A percentile compares a stretch with the other conserved stretches of the same genome.
phyloP scores from a whole-genome alignment of 805 yeast species.

The Wickerhamiella hasegawae region DNA sequence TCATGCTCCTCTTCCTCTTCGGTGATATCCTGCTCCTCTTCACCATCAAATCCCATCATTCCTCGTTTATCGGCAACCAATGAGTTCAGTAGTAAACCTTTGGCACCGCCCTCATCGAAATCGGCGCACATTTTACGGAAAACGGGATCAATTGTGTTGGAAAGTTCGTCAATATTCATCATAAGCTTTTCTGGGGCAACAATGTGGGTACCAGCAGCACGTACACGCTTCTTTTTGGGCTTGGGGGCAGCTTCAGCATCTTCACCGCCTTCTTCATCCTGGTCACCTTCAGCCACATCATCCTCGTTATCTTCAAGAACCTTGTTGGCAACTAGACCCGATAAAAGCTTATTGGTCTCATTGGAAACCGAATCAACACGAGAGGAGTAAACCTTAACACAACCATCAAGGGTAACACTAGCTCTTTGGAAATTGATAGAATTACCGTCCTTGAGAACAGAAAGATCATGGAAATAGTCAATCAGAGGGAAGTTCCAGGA shows the following conservation, averaged over 20 bases:
- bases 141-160: slow-evolving; percentile 26
- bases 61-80: slow-evolving; percentile 33
- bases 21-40: slow-evolving; percentile 23
- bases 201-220: slow-evolving; percentile 18
- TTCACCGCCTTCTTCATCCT: slow-evolving; percentile 7
- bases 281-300: slow-evolving; percentile 10
- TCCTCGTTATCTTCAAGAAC: slow-evolving; percentile 22
- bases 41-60: slow-evolving; percentile 52
- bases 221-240: slow-evolving; percentile 14
- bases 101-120: slow-evolving; percentile 29
- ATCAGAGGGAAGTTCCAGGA: slow-evolving; percentile 86
- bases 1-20: slow-evolving; percentile 9
- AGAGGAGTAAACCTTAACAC: slow-evolving; percentile 82
- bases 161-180: slow-evolving; percentile 22
- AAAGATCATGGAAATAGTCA: slow-evolving; percentile 78
- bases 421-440: slow-evolving; percentile 82
- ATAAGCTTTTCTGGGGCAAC: slow-evolving; percentile 18
- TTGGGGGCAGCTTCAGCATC: slow-evolving; percentile 5
- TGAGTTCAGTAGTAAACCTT: slow-evolving; percentile 32
- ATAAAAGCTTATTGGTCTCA: slow-evolving; percentile 71
- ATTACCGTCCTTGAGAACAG: slow-evolving; percentile 58
- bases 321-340: slow-evolving; percentile 42
- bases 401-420: slow-evolving; percentile 81
- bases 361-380: slow-evolving; percentile 84
- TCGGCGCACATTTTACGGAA: slow-evolving; percentile 29